phyloP scores from a whole-genome alignment of 75 land plant species.

The Azolla pinnata region DNA sequence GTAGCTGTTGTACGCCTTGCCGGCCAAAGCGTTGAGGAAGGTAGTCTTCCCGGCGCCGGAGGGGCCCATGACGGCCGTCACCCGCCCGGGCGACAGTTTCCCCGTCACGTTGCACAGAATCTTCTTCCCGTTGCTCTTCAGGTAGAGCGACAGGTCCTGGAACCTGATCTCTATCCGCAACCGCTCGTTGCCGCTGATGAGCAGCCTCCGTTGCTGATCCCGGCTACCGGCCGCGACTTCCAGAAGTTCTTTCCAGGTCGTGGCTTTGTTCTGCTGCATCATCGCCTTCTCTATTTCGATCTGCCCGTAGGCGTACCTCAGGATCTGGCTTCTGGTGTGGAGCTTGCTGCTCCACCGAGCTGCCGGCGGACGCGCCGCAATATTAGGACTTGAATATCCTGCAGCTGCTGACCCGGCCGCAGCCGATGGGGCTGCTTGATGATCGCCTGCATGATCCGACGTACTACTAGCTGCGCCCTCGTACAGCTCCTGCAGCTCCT shows the following conservation, averaged over 20 bases:
- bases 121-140: conserved; percentile 64
- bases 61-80: conserved; percentile 93
- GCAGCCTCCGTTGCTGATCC: not conserved
- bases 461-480: conserved; percentile 11
- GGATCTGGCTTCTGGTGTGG: conserved; percentile 40
- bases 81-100: conserved; percentile 70
- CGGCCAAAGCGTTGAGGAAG: conserved; percentile 75
- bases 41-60: conserved; percentile 97
- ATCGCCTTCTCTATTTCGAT: conserved; percentile 74
- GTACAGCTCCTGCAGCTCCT: conserved; percentile 21
- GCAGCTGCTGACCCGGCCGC: not conserved
- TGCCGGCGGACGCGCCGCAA: not conserved
- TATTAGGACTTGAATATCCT: not conserved
- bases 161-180: conserved; percentile 65
- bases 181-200: conserved; percentile 13
- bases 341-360: too few relatives aligned
- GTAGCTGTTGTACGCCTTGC: conserved; percentile 52
- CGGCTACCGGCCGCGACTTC: too few relatives aligned
- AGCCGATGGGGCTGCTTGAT: too few relatives aligned
- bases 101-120: conserved; percentile 75
- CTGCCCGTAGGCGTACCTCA: conserved; percentile 84
- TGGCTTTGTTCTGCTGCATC: conserved; percentile 29
- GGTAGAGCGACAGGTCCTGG: conserved; percentile 58
- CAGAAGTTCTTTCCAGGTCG: conserved; percentile 22
- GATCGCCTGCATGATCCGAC: too few relatives aligned